These are phyloP conservation scores for Fusarium sp. DNA, from an alignment of 2,329 filamentous ascomycete species.

Conservation along the genomic window DNA sequence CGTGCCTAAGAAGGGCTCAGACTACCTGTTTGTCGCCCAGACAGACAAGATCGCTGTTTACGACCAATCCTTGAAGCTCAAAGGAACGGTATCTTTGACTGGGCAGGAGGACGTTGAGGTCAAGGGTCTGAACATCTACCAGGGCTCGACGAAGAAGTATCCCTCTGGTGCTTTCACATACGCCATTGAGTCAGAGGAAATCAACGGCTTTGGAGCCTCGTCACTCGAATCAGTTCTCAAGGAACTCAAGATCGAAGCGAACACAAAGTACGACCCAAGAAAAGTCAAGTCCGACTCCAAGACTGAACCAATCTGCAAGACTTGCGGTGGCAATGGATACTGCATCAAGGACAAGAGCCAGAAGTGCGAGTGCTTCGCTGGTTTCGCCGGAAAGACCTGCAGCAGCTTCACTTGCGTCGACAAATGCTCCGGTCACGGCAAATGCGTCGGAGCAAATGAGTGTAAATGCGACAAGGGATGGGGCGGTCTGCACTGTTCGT, in stretches of 20 bases:
- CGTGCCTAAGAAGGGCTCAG: constrained; percentile 49
- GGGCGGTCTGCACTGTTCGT: constrained; percentile 59
- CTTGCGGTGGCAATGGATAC: constrained; percentile 54
- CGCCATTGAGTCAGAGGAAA: constrained; percentile 54
- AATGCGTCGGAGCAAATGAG: constrained; percentile 55
- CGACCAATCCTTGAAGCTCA: constrained; percentile 47
- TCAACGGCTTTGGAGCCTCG: constrained; percentile 53
- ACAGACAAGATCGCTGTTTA: constrained; percentile 55
- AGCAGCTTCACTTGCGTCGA: constrained; percentile 52
- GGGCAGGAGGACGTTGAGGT: constrained; percentile 56
- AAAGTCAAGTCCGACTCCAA: constrained; percentile 36
- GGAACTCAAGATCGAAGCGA: constrained; percentile 48
- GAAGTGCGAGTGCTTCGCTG: constrained; percentile 57
- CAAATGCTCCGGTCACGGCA: constrained; percentile 55
- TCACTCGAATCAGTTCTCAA: constrained; percentile 52
- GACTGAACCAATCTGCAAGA: constrained; percentile 47
- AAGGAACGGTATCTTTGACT: constrained; percentile 52
- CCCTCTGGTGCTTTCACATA: constrained; percentile 54
- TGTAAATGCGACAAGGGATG: constrained; percentile 57
- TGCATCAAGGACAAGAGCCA: constrained; percentile 42
- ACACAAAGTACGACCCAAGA: constrained; percentile 55
- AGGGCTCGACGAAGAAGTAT: constrained; percentile 50
- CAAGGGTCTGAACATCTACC: constrained; percentile 56
- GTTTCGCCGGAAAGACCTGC: constrained; percentile 53
- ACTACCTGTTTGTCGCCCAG: constrained; percentile 57